Percentiles rank a stretch among this genome's conserved stretches.
phyloP scores from a whole-genome alignment of 768 basidiomycete species.

The Polyporus arcularius region DNA sequence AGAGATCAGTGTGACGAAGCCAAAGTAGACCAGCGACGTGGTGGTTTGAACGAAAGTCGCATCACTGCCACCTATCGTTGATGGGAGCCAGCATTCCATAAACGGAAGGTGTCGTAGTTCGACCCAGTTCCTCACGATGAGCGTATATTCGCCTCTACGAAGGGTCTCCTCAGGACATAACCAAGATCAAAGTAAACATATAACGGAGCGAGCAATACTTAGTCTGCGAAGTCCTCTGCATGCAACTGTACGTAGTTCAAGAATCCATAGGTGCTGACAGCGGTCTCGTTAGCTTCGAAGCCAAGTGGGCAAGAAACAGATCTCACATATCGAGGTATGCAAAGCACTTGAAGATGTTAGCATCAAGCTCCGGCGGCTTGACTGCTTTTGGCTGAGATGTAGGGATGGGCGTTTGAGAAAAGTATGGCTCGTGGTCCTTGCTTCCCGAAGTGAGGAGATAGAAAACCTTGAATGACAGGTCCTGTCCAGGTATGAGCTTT shows the following conservation, averaged over 20 bases:
- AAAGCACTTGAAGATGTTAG: conserved; percentile 25
- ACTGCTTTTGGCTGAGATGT: conserved; percentile 21
- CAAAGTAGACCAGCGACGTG: too few relatives aligned
- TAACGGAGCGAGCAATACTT: not conserved
- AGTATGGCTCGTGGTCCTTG: conserved; percentile 37
- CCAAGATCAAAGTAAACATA: too few relatives aligned
- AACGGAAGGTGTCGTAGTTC: not conserved
- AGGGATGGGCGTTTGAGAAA: conserved; percentile 37
- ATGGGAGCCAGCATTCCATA: not conserved
- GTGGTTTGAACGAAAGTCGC: too few relatives aligned
- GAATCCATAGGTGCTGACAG: conserved; percentile 36
- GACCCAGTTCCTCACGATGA: not conserved
- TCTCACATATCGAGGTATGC: conserved; percentile 33
- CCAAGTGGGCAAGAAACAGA: not conserved
- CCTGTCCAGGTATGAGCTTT: conserved; percentile 19
- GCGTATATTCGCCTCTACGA: too few relatives aligned
- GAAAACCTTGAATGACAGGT: conserved; percentile 38
- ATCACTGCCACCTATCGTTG: not conserved
- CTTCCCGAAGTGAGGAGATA: conserved; percentile 45
- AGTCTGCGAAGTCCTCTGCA: conserved; percentile 35
- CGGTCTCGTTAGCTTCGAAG: not conserved
- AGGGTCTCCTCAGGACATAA: too few relatives aligned
- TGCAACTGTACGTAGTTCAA: conserved; percentile 41
- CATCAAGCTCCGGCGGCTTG: conserved; percentile 16
- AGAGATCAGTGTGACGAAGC: too few relatives aligned